These are phyloP conservation scores for Diversispora epigaea DNA, from an alignment of 192 early-diverging fungal genomes.

Conservation along the genomic window DNA sequence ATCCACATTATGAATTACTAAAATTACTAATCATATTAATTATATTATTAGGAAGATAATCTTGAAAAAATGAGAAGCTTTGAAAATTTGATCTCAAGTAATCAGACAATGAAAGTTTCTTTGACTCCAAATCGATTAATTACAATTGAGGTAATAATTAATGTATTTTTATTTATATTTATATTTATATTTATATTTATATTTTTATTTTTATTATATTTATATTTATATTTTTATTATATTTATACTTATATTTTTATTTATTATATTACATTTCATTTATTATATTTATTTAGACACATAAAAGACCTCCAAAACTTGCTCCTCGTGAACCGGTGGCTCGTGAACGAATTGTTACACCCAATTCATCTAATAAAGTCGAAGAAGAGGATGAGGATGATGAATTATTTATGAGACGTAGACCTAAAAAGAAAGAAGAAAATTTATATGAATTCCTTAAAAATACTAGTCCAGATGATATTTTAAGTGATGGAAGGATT, in stretches of 20 bases:
- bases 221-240: not conserved
- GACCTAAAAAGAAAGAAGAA: constrained; percentile 22
- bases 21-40: not conserved
- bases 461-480: constrained; percentile 31
- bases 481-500: constrained; percentile 1
- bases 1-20: too few relatives aligned
- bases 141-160: constrained; percentile 50
- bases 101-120: constrained; percentile 55
- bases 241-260: not conserved
- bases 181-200: not conserved
- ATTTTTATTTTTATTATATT: not conserved
- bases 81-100: constrained; percentile 51
- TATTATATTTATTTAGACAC: not conserved
- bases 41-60: constrained; percentile 38
- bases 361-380: not conserved
- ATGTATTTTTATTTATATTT: not conserved
- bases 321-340: constrained; percentile 27
- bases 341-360: not conserved
- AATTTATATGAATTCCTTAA: constrained; percentile 29
- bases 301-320: constrained; percentile 28
- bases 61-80: constrained; percentile 51
- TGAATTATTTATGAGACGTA: not conserved
- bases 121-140: constrained; percentile 57
- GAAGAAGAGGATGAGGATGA: constrained; percentile 2
- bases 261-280: not conserved